A percentile compares a stretch with the other conserved stretches of the same genome.
phyloP scores from a whole-genome alignment of 2,329 filamentous ascomycete species.

The Xylariaceae sp. region DNA sequence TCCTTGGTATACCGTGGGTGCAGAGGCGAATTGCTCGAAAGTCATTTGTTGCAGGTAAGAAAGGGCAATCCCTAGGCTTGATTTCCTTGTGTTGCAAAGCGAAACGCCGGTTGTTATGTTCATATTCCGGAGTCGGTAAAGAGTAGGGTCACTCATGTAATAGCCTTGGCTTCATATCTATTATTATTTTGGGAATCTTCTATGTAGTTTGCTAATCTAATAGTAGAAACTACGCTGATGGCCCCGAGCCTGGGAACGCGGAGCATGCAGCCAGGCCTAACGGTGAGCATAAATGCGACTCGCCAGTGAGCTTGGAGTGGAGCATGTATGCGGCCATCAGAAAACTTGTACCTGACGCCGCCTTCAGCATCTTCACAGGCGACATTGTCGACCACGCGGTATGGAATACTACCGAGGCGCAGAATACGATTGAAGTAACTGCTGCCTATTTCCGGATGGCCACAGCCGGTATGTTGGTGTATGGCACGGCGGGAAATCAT shows the following conservation, averaged over 20 bases:
- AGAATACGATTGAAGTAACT: slow-evolving; percentile 44
- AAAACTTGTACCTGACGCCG: slow-evolving; percentile 51
- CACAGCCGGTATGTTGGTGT: slow-evolving; percentile 50
- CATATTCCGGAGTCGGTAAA: too few relatives aligned
- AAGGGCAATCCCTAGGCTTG: neutral
- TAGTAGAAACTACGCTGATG: slow-evolving; percentile 50
- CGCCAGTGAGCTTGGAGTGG: slow-evolving; percentile 55
- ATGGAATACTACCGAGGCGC: slow-evolving; percentile 50
- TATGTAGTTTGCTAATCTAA: slow-evolving; percentile 6
- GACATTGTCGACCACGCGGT: slow-evolving; percentile 61
- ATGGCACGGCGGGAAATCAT: slow-evolving; percentile 62
- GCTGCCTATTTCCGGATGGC: slow-evolving; percentile 56
- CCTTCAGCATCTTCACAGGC: slow-evolving; percentile 65
- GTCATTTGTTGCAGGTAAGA: slow-evolving; percentile 63
- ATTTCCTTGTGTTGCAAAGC: neutral
- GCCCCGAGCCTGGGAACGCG: slow-evolving; percentile 55
- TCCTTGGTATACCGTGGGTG: slow-evolving; percentile 57
- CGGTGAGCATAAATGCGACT: slow-evolving; percentile 60
- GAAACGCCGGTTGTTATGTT: neutral
- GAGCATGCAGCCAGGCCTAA: slow-evolving; percentile 56
- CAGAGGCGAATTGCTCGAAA: slow-evolving; percentile 61
- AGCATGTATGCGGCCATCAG: slow-evolving; percentile 62
- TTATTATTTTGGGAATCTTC: neutral
- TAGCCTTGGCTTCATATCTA: neutral
- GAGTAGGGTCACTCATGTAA: too few relatives aligned